Conservation (phyloP, 1,139 yeast genomes). For the Candida sanyaensis region DNA sequence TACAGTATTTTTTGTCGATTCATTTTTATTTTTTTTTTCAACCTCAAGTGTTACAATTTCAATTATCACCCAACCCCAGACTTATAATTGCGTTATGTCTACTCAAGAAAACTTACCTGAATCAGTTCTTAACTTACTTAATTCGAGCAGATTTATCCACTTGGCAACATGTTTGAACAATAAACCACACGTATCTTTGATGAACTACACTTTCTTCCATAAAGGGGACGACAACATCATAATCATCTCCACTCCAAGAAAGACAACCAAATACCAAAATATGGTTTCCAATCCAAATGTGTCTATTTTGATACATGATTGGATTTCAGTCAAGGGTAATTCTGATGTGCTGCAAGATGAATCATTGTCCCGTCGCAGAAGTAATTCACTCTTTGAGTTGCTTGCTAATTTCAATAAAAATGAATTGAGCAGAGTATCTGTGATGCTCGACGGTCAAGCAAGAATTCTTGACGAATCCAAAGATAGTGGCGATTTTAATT, state of each 20-base stretch:
- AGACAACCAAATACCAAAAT: conserved; percentile 72
- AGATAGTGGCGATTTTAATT: conserved; percentile 46
- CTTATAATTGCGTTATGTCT: conserved; percentile 7
- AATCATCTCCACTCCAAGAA: conserved; percentile 67
- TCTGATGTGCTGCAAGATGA: conserved; percentile 14
- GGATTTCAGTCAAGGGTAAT: conserved; percentile 61
- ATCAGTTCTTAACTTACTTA: conserved; percentile 53
- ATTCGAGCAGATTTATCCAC: conserved; percentile 70
- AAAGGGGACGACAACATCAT: conserved; percentile 47
- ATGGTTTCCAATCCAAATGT: conserved; percentile 70
- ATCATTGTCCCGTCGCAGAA: conserved; percentile 23
- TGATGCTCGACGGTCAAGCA: conserved; percentile 75
- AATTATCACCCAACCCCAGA: too few species aligned
- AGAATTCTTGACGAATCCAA: conserved; percentile 45
- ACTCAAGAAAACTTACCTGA: conserved; percentile 46
- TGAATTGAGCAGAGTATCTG: conserved; percentile 75
- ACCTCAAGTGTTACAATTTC: neutral
- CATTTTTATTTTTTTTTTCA: neutral
- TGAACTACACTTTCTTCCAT: conserved; percentile 76
- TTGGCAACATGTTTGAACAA: conserved; percentile 73
- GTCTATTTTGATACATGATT: conserved; percentile 81
- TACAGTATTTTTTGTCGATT: neutral
- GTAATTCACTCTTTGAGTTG: conserved; percentile 57
- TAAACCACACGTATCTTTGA: conserved; percentile 80
- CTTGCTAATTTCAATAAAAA: conserved; percentile 73